Conservation (phyloP, 352 stramenopile species). For the Phytophthora crassamura region DNA sequence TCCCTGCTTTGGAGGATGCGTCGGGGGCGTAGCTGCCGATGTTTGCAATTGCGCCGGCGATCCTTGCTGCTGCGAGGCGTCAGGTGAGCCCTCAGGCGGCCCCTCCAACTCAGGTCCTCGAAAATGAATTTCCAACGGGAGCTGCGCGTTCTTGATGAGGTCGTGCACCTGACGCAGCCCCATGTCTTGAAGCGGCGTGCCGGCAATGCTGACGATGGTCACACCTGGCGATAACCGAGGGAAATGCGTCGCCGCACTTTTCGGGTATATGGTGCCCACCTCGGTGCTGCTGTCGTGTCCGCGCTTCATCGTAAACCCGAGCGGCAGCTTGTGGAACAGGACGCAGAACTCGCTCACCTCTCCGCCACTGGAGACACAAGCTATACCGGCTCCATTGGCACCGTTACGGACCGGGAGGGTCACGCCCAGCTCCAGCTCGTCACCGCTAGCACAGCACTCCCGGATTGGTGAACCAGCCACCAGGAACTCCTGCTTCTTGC, state of each 20-base stretch:
- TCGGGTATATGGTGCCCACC: slow-evolving; percentile 86
- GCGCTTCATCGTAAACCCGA: slow-evolving; percentile 89
- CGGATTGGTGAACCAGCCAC: slow-evolving; percentile 55
- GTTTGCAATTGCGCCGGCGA: slow-evolving; percentile 8
- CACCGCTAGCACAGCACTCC: slow-evolving; percentile 54
- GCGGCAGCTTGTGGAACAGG: slow-evolving; percentile 84
- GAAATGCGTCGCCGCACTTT: slow-evolving; percentile 81
- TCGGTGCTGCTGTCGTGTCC: slow-evolving; percentile 70
- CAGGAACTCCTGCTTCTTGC: slow-evolving; percentile 60
- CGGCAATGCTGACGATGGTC: slow-evolving; percentile 77
- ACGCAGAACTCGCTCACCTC: slow-evolving; percentile 70
- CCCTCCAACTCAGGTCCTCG: slow-evolving; percentile 32
- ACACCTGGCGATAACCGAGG: slow-evolving; percentile 70
- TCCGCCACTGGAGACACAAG: slow-evolving; percentile 30
- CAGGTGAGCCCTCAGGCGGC: slow-evolving; percentile 12
- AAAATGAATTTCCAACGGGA: slow-evolving; percentile 79
- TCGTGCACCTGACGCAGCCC: slow-evolving; percentile 87
- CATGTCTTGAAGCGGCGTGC: slow-evolving; percentile 57
- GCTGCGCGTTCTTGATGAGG: slow-evolving; percentile 75
- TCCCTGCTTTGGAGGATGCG: slow-evolving; percentile 19
- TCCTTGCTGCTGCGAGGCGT: slow-evolving; percentile 18
- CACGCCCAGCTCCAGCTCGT: slow-evolving; percentile 74
- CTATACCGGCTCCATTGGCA: not conserved
- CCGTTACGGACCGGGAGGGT: slow-evolving; percentile 31
- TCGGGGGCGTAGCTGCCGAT: slow-evolving; percentile 5